Evolutionary conservation across 2,329 filamentous ascomycete species (phyloP).

Genomic region (Aspergillus terreus): DNA sequence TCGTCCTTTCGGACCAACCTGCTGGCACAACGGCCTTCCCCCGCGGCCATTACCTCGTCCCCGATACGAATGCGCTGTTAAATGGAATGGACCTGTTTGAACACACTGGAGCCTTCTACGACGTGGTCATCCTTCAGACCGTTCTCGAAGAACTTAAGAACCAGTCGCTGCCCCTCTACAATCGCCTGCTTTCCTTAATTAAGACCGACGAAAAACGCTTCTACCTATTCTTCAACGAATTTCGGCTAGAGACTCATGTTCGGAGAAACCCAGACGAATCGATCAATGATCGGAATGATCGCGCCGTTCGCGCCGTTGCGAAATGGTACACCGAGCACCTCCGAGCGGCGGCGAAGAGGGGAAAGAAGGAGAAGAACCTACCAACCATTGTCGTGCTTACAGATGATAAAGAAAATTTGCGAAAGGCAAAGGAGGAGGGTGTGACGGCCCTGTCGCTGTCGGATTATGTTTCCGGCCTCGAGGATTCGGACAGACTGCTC

Average conservation of each 20-base stretch:
- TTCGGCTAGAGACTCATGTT: slow-evolving; percentile 86
- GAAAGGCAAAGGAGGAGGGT: slow-evolving; percentile 70
- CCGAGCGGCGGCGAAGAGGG: slow-evolving; percentile 53
- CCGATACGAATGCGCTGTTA: slow-evolving; percentile 92
- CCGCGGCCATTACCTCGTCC: slow-evolving; percentile 87
- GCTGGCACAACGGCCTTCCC: slow-evolving; percentile 78
- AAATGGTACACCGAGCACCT: slow-evolving; percentile 90
- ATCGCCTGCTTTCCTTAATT: slow-evolving; percentile 82
- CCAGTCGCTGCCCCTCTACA: slow-evolving; percentile 89
- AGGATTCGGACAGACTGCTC: slow-evolving; percentile 78
- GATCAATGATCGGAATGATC: slow-evolving; percentile 95
- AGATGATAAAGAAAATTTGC: slow-evolving; percentile 83
- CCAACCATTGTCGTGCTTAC: slow-evolving; percentile 90
- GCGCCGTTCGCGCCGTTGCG: slow-evolving; percentile 79
- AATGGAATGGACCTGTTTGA: slow-evolving; percentile 98
- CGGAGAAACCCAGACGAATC: slow-evolving; percentile 70
- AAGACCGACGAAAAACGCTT: slow-evolving; percentile 97
- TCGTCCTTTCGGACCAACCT: slow-evolving; percentile 84
- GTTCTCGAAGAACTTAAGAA: slow-evolving; percentile 96
- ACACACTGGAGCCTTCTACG: slow-evolving; percentile 84
- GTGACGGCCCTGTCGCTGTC: slow-evolving; percentile 65
- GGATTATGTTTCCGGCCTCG: slow-evolving; percentile 79
- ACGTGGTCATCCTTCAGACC: slow-evolving; percentile 94
- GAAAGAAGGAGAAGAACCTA: slow-evolving; percentile 51
- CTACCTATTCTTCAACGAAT: slow-evolving; percentile 99